A percentile compares a stretch with the other conserved stretches of the same genome.
Evolutionary conservation across 768 basidiomycete species (phyloP).

Genomic region (Tulasnella sp.): DNA sequence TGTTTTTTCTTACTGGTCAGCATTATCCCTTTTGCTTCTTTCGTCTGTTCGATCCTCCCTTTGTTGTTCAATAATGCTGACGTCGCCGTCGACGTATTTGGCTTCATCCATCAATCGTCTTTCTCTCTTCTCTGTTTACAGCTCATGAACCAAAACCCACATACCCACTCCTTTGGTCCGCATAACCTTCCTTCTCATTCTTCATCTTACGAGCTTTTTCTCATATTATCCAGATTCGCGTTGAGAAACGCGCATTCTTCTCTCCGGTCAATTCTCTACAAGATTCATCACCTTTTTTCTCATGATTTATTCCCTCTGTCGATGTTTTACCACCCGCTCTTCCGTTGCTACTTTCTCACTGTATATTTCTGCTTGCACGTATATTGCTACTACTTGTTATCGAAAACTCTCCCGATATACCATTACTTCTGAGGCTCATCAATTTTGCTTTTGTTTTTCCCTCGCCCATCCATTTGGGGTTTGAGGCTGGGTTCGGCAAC

Average conservation of each 20-base stretch:
- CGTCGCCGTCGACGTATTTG: conserved; percentile 1
- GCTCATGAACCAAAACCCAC: background rate
- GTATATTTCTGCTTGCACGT: background rate
- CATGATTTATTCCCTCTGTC: conserved; percentile 10
- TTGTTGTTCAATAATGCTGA: conserved; percentile 6
- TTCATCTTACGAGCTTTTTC: background rate
- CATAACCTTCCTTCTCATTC: background rate
- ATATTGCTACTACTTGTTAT: conserved; percentile 7
- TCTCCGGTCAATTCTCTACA: conserved; percentile 1
- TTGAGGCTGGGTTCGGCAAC: background rate
- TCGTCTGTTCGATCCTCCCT: background rate
- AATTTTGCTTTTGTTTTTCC: background rate
- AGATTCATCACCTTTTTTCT: conserved; percentile 3
- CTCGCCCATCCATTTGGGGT: background rate
- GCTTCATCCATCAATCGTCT: background rate
- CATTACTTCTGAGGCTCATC: background rate
- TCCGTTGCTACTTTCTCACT: background rate
- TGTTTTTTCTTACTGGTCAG: conserved; percentile 6
- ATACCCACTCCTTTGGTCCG: conserved; percentile 7
- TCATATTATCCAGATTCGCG: background rate
- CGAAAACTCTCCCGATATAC: background rate
- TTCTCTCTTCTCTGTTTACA: background rate
- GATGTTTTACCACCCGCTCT: conserved; percentile 1
- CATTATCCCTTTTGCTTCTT: background rate
- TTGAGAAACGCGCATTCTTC: background rate